Conservation (phyloP, 2,329 filamentous ascomycete genomes). For the Taxawa tesnikishii region DNA sequence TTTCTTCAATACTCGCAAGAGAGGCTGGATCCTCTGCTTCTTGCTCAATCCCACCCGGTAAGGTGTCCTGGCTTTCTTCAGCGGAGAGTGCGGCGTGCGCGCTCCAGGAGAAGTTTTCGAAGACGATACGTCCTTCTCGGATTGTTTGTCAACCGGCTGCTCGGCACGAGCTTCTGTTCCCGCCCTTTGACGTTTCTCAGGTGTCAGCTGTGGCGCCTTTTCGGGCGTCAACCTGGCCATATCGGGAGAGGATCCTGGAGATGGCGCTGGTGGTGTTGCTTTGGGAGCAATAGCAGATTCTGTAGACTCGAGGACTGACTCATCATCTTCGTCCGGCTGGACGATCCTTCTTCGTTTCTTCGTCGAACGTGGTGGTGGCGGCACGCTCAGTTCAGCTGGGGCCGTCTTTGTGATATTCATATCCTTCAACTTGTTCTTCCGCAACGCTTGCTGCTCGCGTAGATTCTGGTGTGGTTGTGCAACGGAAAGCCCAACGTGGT, state of each 20-base stretch:
- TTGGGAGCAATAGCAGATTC: background rate
- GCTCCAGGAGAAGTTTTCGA: background rate
- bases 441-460: conserved; percentile 19
- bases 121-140: conserved; percentile 7
- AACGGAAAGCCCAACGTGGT: conserved; percentile 14
- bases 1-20: conserved; percentile 19
- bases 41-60: conserved; percentile 37
- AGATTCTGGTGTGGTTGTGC: conserved; percentile 14
- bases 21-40: conserved; percentile 33
- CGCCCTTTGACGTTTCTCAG: background rate
- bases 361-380: background rate
- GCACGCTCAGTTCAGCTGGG: conserved; percentile 6
- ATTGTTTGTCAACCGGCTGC: too few relatives aligned
- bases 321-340: background rate
- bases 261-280: background rate
- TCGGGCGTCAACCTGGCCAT: background rate
- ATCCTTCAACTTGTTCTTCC: conserved; percentile 11
- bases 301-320: background rate
- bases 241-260: background rate
- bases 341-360: background rate
- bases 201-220: background rate
- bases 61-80: conserved; percentile 9
- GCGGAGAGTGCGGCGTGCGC: conserved; percentile 11
- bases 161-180: background rate
- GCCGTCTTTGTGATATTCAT: conserved; percentile 6